Evolutionary conservation across 2,329 filamentous ascomycete species (phyloP).

Genomic region (Colletotrichum phormii): DNA sequence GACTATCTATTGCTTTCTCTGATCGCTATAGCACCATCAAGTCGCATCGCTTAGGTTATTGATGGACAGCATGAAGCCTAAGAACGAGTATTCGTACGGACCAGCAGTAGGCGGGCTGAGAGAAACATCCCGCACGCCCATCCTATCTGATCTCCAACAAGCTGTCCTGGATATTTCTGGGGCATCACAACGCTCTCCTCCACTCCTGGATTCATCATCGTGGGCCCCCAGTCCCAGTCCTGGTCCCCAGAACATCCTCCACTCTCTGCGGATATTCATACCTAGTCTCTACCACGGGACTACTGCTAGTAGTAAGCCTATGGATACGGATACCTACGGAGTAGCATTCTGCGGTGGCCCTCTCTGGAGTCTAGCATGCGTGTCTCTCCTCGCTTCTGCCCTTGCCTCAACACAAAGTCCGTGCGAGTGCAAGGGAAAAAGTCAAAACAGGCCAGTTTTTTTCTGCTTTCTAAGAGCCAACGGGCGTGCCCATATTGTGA

Average conservation of each 20-base stretch:
- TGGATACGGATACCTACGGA: neutral
- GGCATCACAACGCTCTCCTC: slow-evolving; percentile 6
- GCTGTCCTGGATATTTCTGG: slow-evolving; percentile 5
- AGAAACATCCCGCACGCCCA: neutral
- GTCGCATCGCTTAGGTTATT: neutral
- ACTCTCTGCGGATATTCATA: neutral
- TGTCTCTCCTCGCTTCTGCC: neutral
- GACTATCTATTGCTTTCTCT: too few species aligned
- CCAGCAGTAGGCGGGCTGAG: neutral
- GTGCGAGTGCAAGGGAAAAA: slow-evolving; percentile 19
- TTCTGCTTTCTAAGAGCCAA: neutral
- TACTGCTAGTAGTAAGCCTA: too few species aligned
- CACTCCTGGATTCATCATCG: neutral
- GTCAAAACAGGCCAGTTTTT: slow-evolving; percentile 24
- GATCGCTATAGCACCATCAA: neutral
- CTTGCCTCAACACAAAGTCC: slow-evolving; percentile 7
- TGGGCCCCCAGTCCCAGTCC: neutral
- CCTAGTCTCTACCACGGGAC: too few species aligned
- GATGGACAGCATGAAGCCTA: neutral
- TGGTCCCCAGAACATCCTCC: neutral
- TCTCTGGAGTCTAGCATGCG: neutral
- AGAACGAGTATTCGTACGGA: neutral
- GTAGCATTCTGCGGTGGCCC: neutral
- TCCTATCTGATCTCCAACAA: slow-evolving; percentile 22
- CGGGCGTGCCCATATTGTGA: slow-evolving; percentile 12